Conservation (phyloP, 306 rosid species). For the Inga laurina region DNA sequence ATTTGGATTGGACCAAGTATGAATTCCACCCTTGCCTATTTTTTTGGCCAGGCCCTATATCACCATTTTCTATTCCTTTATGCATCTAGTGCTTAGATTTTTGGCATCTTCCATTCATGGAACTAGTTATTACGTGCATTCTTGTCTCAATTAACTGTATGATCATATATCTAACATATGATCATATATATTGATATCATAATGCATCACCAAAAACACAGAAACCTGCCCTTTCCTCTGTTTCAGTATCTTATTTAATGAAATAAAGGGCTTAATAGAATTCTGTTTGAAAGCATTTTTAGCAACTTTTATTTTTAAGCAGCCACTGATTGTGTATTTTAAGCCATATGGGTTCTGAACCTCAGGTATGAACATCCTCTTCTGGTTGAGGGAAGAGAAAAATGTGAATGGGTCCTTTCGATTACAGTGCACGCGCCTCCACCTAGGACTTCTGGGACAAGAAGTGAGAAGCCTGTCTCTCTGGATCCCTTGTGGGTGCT, state of each 20-base stretch:
- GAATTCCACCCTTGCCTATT: constrained; percentile 17
- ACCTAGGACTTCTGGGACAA: constrained; percentile 53
- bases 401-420: constrained; percentile 92
- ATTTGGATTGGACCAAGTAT: constrained; percentile 85
- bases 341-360: neutral
- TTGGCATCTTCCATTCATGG: no score
- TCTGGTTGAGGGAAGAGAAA: constrained; percentile 84
- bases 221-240: neutral
- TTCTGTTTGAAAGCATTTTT: constrained; percentile 7
- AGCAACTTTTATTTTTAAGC: neutral
- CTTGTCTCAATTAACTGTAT: neutral
- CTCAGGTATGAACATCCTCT: constrained; percentile 95
- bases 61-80: no score
- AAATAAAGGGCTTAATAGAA: constrained; percentile 2
- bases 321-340: neutral
- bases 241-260: neutral
- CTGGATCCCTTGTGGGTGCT: constrained; percentile 69
- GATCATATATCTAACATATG: neutral
- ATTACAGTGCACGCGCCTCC: constrained; percentile 92
- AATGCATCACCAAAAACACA: neutral
- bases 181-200: neutral
- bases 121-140: neutral
- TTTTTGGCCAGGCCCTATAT: neutral
- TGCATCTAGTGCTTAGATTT: no score
- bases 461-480: constrained; percentile 70